These are phyloP conservation scores for Maudiozyma saulgeensis DNA, from an alignment of 805 yeast species.

Conservation along the genomic window DNA sequence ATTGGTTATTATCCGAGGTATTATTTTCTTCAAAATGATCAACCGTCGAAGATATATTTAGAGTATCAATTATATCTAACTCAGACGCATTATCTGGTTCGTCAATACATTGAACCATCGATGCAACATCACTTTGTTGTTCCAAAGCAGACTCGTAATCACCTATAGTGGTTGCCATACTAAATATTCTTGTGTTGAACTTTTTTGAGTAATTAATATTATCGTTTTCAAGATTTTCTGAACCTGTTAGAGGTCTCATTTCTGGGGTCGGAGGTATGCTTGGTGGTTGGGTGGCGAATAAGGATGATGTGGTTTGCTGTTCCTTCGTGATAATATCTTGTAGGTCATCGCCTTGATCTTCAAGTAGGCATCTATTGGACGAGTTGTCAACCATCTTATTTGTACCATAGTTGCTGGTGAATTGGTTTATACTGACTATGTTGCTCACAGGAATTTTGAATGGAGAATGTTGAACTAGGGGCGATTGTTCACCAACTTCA, in stretches of 20 bases:
- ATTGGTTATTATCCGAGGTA: neutral
- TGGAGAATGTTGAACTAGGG: constrained; percentile 14
- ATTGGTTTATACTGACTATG: constrained; percentile 18
- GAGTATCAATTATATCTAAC: neutral
- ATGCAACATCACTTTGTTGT: constrained; percentile 2
- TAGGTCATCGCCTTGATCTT: neutral
- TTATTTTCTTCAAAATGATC: neutral
- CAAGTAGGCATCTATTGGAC: neutral
- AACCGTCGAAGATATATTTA: neutral
- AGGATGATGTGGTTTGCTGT: too few relatives aligned
- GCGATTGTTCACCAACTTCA: constrained; percentile 3
- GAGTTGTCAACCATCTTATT: neutral
- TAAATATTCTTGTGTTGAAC: constrained; percentile 15
- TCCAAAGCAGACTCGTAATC: constrained; percentile 21
- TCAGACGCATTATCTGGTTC: neutral
- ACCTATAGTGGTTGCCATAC: constrained; percentile 20
- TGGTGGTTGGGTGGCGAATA: neutral
- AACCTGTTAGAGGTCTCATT: neutral
- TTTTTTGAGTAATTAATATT: constrained; percentile 3
- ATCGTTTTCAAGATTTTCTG: neutral
- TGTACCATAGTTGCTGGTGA: neutral
- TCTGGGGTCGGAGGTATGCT: constrained; percentile 3
- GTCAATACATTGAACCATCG: neutral
- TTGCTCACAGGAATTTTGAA: constrained; percentile 23
- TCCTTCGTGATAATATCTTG: neutral